phyloP scores from a whole-genome alignment of 805 yeast species.

The Kodamaea neixiangensis region DNA sequence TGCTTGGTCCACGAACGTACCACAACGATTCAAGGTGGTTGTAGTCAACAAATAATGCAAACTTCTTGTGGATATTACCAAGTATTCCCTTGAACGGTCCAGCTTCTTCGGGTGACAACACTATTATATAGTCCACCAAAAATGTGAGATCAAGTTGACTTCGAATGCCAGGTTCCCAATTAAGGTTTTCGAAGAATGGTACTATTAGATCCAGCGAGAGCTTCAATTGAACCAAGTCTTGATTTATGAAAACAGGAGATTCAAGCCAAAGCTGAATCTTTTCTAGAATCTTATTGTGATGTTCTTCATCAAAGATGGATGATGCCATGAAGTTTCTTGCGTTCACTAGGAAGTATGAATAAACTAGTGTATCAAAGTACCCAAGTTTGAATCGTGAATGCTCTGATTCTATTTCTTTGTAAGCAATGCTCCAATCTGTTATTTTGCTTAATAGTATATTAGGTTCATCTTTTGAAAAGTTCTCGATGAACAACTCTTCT shows the following conservation, averaged over 20 bases:
- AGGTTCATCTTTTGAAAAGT: slow-evolving; percentile 9
- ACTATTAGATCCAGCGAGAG: slow-evolving; percentile 20
- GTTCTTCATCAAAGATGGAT: slow-evolving; percentile 4
- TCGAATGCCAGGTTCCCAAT: slow-evolving; percentile 20
- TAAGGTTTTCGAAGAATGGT: slow-evolving; percentile 17
- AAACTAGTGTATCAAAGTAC: slow-evolving; percentile 24
- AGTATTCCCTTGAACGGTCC: slow-evolving; percentile 10
- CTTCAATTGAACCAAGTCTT: slow-evolving; percentile 14
- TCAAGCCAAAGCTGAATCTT: slow-evolving; percentile 18
- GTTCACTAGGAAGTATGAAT: slow-evolving; percentile 5
- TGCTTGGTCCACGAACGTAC: slow-evolving; percentile 1
- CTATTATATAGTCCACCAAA: slow-evolving; percentile 23
- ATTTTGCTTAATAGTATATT: slow-evolving; percentile 11
- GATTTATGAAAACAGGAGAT: slow-evolving; percentile 17
- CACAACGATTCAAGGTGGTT: slow-evolving; percentile 15
- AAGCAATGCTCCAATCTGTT: slow-evolving; percentile 15
- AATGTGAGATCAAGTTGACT: slow-evolving; percentile 14
- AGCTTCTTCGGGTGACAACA: slow-evolving; percentile 14
- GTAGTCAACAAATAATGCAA: slow-evolving; percentile 13
- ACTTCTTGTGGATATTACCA: slow-evolving; percentile 13
- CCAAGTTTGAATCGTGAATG: neutral
- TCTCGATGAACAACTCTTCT: slow-evolving; percentile 12
- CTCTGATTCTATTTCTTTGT: neutral
- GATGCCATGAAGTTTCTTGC: neutral
- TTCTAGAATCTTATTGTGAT: slow-evolving; percentile 12